Conservation (phyloP, 139 green algal species). For the Chlorella sp. region DNA sequence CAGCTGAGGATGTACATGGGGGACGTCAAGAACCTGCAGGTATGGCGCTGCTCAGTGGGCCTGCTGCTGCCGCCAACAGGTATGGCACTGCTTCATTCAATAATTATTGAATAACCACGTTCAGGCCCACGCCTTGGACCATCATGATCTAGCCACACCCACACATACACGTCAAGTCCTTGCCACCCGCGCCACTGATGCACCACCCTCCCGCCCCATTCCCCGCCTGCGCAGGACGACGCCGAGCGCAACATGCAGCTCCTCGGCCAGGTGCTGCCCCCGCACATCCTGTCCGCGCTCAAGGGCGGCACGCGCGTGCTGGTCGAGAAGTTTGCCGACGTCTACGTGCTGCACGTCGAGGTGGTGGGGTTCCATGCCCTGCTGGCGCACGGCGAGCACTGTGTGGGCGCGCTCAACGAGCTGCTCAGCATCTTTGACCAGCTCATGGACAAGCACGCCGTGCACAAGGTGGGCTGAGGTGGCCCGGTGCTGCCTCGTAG, state of each 20-base stretch:
- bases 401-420: conserved; percentile 24
- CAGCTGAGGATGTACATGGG: conserved; percentile 40
- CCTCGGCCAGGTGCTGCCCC: conserved; percentile 30
- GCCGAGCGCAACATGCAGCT: conserved; percentile 33
- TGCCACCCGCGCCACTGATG: no score
- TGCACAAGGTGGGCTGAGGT: conserved; percentile 29
- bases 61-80: no score
- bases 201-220: no score
- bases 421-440: conserved; percentile 29
- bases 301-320: conserved; percentile 22
- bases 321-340: conserved; percentile 30
- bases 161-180: no score
- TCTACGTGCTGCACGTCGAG: conserved; percentile 12
- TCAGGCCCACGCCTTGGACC: no score
- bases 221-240: conserved; percentile 21
- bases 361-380: conserved; percentile 11
- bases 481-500: no score
- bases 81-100: no score
- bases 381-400: conserved; percentile 17
- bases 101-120: no score
- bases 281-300: conserved; percentile 24
- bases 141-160: no score
- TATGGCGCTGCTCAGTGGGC: no score
- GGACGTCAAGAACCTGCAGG: conserved; percentile 25
- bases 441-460: conserved; percentile 20